phyloP scores from a whole-genome alignment of 805 yeast species.

The Cyberlindnera mrakii region DNA sequence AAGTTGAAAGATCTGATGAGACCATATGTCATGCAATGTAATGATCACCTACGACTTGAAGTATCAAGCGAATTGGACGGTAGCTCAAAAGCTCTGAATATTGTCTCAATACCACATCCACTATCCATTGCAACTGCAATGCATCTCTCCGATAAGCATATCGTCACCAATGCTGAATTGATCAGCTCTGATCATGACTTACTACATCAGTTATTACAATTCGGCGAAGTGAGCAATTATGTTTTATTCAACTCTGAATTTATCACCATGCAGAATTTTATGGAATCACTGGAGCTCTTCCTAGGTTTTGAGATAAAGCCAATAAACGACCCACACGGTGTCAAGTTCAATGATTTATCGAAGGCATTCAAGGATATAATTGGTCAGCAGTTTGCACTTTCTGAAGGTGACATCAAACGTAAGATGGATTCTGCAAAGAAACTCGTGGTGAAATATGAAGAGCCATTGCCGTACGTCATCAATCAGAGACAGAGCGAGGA shows the following conservation, averaged over 20 bases:
- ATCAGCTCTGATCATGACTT: not conserved
- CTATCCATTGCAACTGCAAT: constrained; percentile 9
- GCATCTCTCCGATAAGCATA: constrained; percentile 7
- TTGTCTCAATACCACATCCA: constrained; percentile 17
- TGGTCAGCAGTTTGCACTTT: constrained; percentile 4
- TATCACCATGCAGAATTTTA: constrained; percentile 6
- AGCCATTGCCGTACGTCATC: constrained; percentile 10
- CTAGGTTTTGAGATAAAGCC: constrained; percentile 10
- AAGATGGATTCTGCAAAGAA: constrained; percentile 12
- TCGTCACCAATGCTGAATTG: constrained; percentile 5
- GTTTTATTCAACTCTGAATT: constrained; percentile 9
- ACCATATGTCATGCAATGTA: constrained; percentile 1
- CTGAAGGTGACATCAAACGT: constrained; percentile 14
- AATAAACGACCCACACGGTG: constrained; percentile 4
- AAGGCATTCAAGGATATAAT: constrained; percentile 8
- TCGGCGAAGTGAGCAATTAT: not conserved
- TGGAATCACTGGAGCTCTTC: constrained; percentile 2
- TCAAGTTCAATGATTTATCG: constrained; percentile 10
- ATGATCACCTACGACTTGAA: not conserved
- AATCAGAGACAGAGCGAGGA: constrained; percentile 14
- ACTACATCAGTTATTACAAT: not conserved
- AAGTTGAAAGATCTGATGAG: constrained; percentile 5
- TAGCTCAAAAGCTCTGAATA: constrained; percentile 3
- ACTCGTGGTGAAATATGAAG: constrained; percentile 9
- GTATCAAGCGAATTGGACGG: not conserved